Evolutionary conservation across 257 asterid species (phyloP), one percentile per base, ranked within the genome.

Genomic region (Avicennia marina): DNA sequence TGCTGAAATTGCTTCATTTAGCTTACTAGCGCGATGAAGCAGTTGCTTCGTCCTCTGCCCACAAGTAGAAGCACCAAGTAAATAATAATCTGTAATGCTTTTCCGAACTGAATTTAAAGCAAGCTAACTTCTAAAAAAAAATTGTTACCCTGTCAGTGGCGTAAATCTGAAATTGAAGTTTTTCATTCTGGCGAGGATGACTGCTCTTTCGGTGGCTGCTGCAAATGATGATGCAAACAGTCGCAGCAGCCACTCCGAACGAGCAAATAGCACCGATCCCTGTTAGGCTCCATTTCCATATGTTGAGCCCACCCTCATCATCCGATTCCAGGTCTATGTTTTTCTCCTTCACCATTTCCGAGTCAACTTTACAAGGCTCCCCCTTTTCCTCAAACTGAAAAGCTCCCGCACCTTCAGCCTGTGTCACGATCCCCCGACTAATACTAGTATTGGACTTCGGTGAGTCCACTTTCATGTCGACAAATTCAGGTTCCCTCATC

Each of bases 231-330:
- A 90, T 66, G 77, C 85, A 90, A 21, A 82, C 68, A 12, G 96
- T 64, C 9, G 81, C 87, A 17, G 82, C 86, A 60, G 76, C 94
- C 55, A 82, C 73, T 11, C 93, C 95, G 11, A 89, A 76, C 1
- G 95, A 75, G 60, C 93, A 86, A 56, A 89, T 75, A 10, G 95
- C 94, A 6, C 94, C 91, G 15, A 89, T 61, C 39, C 97, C 94
- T 15, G 53, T 71, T 19, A 83, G 71, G 61, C 82, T 75, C 85
- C 94, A 72, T 59, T 81, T 85, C 86, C 89, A 72, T 66, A 75
- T 32, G 54, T 81, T 76, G 8, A 33, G 3, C 7, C 78, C 78
- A 17, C 79, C n/a, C n/a, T n/a, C n/a, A n/a, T n/a, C n/a, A n/a
- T n/a, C n/a, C n/a, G n/a, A n/a, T n/a, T n/a, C n/a, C n/a, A n/a